Conservation (phyloP, 2,329 filamentous ascomycete genomes). For the Exophiala dermatitidis region DNA sequence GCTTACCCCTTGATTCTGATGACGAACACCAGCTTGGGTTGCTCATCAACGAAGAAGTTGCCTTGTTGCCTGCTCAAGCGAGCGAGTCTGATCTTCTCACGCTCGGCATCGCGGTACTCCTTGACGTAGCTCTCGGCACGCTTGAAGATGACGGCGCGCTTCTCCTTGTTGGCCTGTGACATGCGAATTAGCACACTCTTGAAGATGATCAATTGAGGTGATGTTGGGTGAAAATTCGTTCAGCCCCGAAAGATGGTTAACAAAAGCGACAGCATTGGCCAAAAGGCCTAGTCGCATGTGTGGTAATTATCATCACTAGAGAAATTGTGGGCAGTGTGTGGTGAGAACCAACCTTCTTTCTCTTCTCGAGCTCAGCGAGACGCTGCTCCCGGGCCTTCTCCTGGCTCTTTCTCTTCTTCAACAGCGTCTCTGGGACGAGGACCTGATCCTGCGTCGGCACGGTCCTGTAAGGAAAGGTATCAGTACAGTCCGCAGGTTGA, state of each 20-base stretch:
- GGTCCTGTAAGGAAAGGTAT: constrained; percentile 55
- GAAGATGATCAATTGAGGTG: constrained; percentile 25
- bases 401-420: constrained; percentile 99
- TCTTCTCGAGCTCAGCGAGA: constrained; percentile 70
- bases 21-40: constrained; percentile 95
- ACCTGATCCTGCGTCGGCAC: constrained; percentile 93
- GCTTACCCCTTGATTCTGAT: constrained; percentile 94
- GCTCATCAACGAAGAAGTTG: constrained; percentile 86
- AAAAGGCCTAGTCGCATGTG: constrained; percentile 82
- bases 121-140: constrained; percentile 99
- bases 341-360: constrained; percentile 69
- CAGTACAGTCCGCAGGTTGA: constrained; percentile 74
- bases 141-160: constrained; percentile 98
- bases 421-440: constrained; percentile 95
- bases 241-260: constrained; percentile 99
- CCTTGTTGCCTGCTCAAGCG: constrained; percentile 87
- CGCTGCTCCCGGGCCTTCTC: constrained; percentile 96
- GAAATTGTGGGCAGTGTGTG: constrained; percentile 33
- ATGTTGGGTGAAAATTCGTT: constrained; percentile 33
- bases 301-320: constrained; percentile 81
- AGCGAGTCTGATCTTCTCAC: constrained; percentile 91
- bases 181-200: constrained; percentile 28
- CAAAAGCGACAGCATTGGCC: constrained; percentile 92
- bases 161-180: constrained; percentile 89
- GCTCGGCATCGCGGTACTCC: constrained; percentile 97